Percentiles rank a stretch among this genome's conserved stretches.
Evolutionary conservation across 1,284 basidiomycete species (phyloP).

Genomic region (Austropuccinia psidii): DNA sequence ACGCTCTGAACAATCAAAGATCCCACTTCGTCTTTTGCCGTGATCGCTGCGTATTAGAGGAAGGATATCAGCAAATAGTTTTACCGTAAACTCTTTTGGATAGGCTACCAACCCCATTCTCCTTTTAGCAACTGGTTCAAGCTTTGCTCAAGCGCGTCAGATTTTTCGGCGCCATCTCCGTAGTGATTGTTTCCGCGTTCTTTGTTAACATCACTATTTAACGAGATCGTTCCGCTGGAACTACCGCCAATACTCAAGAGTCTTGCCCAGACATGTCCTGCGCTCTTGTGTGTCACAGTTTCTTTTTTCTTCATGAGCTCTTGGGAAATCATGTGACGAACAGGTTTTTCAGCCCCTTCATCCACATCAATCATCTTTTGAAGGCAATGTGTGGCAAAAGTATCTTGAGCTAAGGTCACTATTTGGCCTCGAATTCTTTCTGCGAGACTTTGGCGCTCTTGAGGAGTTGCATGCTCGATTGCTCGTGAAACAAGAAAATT

Average conservation of each 20-base stretch:
- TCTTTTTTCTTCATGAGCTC: slow-evolving; percentile 37
- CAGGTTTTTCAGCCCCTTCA: slow-evolving; percentile 28
- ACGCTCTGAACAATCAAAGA: slow-evolving; percentile 37
- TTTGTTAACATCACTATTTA: slow-evolving; percentile 20
- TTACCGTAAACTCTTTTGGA: too few species aligned
- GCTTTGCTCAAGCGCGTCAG: slow-evolving; percentile 17
- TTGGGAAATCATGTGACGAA: slow-evolving; percentile 31
- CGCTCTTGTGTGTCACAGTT: slow-evolving; percentile 37
- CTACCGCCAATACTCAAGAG: slow-evolving; percentile 29
- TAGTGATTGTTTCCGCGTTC: slow-evolving; percentile 28
- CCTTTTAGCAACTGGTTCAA: slow-evolving; percentile 35
- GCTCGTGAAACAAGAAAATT: slow-evolving; percentile 37
- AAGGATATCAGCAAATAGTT: too few species aligned
- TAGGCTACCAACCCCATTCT: slow-evolving; percentile 33
- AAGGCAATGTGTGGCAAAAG: slow-evolving; percentile 35
- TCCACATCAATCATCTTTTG: slow-evolving; percentile 38
- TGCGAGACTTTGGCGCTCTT: slow-evolving; percentile 22
- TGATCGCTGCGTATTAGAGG: slow-evolving; percentile 12
- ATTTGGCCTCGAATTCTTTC: slow-evolving; percentile 33
- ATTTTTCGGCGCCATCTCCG: slow-evolving; percentile 29
- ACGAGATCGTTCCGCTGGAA: slow-evolving; percentile 25
- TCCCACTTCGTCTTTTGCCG: slow-evolving; percentile 37
- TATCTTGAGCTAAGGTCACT: slow-evolving; percentile 32
- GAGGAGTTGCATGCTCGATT: slow-evolving; percentile 36
- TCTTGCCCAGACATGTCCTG: slow-evolving; percentile 36